phyloP scores from a whole-genome alignment of 768 basidiomycete species.

The Chiua virens region DNA sequence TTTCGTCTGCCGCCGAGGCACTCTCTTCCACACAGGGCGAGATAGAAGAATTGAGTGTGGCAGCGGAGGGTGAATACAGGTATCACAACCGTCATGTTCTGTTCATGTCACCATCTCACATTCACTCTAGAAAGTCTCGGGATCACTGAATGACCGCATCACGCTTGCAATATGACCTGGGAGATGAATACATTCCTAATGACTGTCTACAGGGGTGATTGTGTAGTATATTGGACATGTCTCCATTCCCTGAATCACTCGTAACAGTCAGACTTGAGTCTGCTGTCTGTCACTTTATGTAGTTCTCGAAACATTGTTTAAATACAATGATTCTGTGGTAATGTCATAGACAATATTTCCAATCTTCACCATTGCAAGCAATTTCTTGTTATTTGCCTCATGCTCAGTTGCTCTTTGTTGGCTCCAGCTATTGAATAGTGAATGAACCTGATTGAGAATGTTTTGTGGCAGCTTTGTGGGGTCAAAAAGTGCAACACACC shows the following conservation, averaged over 20 bases:
- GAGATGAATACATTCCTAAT: not conserved
- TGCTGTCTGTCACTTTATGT: slow-evolving; percentile 14
- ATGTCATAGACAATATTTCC: no score
- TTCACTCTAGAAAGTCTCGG: slow-evolving; percentile 68
- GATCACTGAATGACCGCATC: slow-evolving; percentile 61
- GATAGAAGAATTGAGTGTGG: slow-evolving; percentile 89
- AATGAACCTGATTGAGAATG: no score
- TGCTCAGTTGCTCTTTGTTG: no score
- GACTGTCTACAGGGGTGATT: slow-evolving; percentile 11
- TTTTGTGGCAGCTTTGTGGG: no score
- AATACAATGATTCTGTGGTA: no score
- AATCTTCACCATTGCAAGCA: no score
- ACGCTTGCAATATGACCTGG: not conserved
- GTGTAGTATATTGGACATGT: slow-evolving; percentile 8
- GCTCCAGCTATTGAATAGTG: no score
- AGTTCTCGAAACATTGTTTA: not conserved
- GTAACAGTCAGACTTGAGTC: not conserved
- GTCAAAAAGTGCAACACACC: no score
- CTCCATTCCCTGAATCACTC: not conserved
- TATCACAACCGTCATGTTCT: slow-evolving; percentile 27
- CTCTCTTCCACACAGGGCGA: slow-evolving; percentile 84
- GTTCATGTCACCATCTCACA: slow-evolving; percentile 3
- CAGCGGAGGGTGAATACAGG: slow-evolving; percentile 96
- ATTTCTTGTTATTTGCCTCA: no score
- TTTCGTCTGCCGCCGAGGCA: slow-evolving; percentile 75